Evolutionary conservation across 441 rosid genomes (phyloP).

Genomic region (Syzygium syzygioides): DNA sequence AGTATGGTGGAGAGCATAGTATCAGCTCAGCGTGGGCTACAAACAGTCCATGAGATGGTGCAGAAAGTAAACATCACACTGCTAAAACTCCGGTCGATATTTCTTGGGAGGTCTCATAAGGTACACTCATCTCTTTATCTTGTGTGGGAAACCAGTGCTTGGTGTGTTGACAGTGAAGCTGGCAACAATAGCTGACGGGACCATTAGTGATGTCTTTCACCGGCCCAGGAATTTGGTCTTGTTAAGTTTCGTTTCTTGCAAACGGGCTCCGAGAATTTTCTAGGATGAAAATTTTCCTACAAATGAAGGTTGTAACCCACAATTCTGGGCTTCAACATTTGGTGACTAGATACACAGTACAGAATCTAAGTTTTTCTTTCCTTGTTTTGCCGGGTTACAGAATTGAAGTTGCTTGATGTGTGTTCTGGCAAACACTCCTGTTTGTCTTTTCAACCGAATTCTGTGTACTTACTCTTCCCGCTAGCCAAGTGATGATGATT

Average conservation of each 20-base stretch:
- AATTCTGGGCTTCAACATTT: neutral
- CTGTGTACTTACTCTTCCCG: neutral
- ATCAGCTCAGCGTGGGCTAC: constrained; percentile 66
- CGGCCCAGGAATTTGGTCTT: neutral
- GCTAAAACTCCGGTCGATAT: constrained; percentile 63
- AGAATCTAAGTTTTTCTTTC: neutral
- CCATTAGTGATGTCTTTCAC: neutral
- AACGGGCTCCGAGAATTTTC: neutral
- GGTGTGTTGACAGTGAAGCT: neutral
- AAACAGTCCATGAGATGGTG: constrained; percentile 45
- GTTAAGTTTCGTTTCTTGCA: neutral
- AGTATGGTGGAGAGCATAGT: constrained; percentile 67
- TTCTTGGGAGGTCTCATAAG: constrained; percentile 52
- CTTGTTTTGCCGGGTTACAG: neutral
- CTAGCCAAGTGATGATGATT: neutral
- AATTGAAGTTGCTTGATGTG: neutral
- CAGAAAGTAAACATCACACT: constrained; percentile 53
- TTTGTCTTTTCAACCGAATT: neutral
- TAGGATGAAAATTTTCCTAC: neutral
- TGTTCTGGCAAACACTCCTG: neutral
- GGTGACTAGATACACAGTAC: neutral
- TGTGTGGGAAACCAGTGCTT: neutral
- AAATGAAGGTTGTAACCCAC: neutral
- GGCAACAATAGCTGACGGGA: neutral
- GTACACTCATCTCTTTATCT: constrained; percentile 16